phyloP scores from a whole-genome alignment of 2,329 filamentous ascomycete genomes.

The Rhexocercosporidium sp. region DNA sequence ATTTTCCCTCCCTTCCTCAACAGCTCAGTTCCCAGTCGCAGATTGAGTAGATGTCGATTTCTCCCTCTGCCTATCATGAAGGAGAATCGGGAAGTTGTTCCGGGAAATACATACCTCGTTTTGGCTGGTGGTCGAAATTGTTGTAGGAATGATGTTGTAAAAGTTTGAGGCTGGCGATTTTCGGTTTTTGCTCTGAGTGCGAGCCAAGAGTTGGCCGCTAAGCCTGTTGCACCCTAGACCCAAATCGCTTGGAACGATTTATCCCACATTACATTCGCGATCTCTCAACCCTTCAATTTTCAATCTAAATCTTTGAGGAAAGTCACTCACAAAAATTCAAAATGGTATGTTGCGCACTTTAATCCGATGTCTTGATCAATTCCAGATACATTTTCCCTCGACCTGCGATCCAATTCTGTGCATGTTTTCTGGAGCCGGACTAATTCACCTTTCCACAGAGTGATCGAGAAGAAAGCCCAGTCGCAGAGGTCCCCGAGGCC shows the following conservation, averaged over 20 bases:
- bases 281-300: constrained; percentile 9
- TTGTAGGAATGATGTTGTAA: constrained; percentile 18
- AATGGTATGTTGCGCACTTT: constrained; percentile 32
- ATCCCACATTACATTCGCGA: too few relatives aligned
- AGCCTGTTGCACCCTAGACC: too few relatives aligned
- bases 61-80: constrained; percentile 48
- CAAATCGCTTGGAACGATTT: constrained; percentile 1
- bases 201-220: too few relatives aligned
- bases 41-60: constrained; percentile 56
- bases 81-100: constrained; percentile 28
- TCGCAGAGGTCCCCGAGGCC: constrained; percentile 80
- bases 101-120: constrained; percentile 42
- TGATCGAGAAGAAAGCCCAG: constrained; percentile 99
- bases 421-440: not conserved
- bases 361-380: not conserved
- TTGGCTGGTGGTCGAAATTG: constrained; percentile 22
- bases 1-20: constrained; percentile 7
- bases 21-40: constrained; percentile 28
- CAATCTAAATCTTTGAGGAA: constrained; percentile 17
- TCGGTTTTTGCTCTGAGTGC: not conserved
- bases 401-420: not conserved
- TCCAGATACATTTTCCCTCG: not conserved
- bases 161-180: constrained; percentile 14
- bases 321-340: constrained; percentile 29
- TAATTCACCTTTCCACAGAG: constrained; percentile 62